Percentiles rank a stretch among this genome's conserved stretches.
phyloP scores from a whole-genome alignment of 2,329 filamentous ascomycete genomes.

The Aureobasidium sp. region DNA sequence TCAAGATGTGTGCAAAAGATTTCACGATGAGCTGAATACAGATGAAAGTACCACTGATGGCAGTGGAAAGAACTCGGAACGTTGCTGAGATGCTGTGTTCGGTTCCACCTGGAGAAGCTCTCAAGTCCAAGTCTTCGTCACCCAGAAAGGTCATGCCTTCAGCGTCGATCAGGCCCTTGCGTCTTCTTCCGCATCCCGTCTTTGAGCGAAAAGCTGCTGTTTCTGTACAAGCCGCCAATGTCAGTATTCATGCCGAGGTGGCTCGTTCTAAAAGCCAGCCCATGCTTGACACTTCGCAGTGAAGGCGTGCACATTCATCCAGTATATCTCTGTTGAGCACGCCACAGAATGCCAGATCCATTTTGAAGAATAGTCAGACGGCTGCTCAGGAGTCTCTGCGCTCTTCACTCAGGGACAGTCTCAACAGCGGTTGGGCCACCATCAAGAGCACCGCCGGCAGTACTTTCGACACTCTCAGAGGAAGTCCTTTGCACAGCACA shows the following conservation, averaged over 20 bases:
- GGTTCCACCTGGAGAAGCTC: not conserved
- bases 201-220: not conserved
- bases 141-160: not conserved
- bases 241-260: not conserved
- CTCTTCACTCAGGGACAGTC: not conserved
- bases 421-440: not conserved
- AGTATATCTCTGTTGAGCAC: not conserved
- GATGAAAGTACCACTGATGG: not conserved
- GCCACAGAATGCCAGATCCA: not conserved
- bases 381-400: not conserved
- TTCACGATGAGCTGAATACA: not conserved
- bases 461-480: not conserved
- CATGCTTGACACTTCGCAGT: not conserved
- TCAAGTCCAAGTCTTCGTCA: not conserved
- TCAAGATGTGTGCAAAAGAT: not conserved
- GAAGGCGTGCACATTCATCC: not conserved
- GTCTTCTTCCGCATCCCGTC: not conserved
- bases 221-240: not conserved
- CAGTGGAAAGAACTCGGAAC: not conserved
- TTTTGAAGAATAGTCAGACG: not conserved
- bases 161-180: not conserved
- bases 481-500: not conserved
- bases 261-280: not conserved
- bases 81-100: not conserved
- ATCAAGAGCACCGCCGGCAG: not conserved